Base-by-base conservation (phyloP, 2,329 filamentous ascomycete genomes). In the Penicillium sp. region DNA sequence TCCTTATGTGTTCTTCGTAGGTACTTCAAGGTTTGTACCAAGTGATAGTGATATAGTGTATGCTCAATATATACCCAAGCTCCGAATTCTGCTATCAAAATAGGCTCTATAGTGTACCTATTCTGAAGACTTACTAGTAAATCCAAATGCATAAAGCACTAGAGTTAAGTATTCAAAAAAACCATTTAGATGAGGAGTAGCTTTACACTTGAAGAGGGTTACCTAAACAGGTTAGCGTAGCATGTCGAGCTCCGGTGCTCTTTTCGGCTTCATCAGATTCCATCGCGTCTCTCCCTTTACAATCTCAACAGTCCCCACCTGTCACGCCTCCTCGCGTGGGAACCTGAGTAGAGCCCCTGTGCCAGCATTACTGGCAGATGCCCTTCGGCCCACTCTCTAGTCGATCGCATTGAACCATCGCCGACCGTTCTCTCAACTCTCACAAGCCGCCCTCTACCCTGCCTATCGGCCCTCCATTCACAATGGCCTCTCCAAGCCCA, bases 401-500 rank as follows among this genome's bases (percentile, higher is more conserved):
- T 40, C 37, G 37, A 26, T 42, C 31, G 10, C 46, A 26, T 37
- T 24, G 11, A 23, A 26, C 26, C 29, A 20, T 41, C n/a, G 6
- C 28, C 10, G 29, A 50, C 47, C 9, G 32, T 10, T 32, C 13
- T 42, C 20, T 27, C 42, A 43, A 43, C 47, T 36, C 44, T 37
- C 39, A 24, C 42, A 32, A 28, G 26, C 27, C 27, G 20, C 49
- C 26, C 29, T 14, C 44, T 40, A 16, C 18, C 14, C 51, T 22
- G 40, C 29, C 23, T 44, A 11, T 18, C 16, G 34, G 23, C 40
- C 28, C 7, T 26, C n/a, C 27, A 41, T 34, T 29, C 34, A 43
- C 35, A 20, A 69, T 69, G 67, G 62, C 67, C 40, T 69, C 67
- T 18, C 67, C 66, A 54, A 57, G 49, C 40, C 63, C 63, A 52